Conservation (phyloP, 352 stramenopile genomes). For the Phytophthora podocarpi region DNA sequence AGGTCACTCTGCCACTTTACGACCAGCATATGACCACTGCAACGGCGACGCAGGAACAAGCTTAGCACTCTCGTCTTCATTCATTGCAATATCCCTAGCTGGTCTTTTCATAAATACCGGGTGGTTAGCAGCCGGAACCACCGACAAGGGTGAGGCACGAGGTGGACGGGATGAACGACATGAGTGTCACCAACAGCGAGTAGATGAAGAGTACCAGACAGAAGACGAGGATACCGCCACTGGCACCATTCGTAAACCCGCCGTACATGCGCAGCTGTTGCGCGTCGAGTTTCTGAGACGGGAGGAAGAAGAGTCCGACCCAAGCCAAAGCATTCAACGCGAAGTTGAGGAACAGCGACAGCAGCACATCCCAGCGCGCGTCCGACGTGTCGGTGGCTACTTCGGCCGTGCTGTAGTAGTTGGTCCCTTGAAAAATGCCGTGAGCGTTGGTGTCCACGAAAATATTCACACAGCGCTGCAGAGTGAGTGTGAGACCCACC, state of each 20-base stretch:
- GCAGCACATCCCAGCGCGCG: slow-evolving; percentile 51
- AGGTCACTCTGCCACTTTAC: neutral
- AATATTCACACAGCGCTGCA: slow-evolving; percentile 61
- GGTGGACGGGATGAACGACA: slow-evolving; percentile 43
- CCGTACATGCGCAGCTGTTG: slow-evolving; percentile 75
- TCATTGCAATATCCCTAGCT: slow-evolving; percentile 9
- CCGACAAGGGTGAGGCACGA: slow-evolving; percentile 43
- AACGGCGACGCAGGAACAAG: slow-evolving; percentile 10
- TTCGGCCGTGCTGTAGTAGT: slow-evolving; percentile 46
- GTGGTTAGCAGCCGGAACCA: slow-evolving; percentile 35
- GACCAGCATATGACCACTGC: slow-evolving; percentile 4
- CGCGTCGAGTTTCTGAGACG: slow-evolving; percentile 71
- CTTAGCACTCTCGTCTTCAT: slow-evolving; percentile 3
- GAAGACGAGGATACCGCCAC: slow-evolving; percentile 33
- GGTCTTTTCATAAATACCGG: slow-evolving; percentile 36
- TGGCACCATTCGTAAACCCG: slow-evolving; percentile 57
- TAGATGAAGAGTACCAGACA: slow-evolving; percentile 46
- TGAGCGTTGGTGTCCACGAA: slow-evolving; percentile 61
- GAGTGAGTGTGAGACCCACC: slow-evolving; percentile 60
- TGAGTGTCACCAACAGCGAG: slow-evolving; percentile 39
- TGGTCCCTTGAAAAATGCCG: slow-evolving; percentile 51
- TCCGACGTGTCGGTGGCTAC: slow-evolving; percentile 38
- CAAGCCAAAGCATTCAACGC: slow-evolving; percentile 58
- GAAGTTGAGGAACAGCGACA: slow-evolving; percentile 61
- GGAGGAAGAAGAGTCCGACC: slow-evolving; percentile 67